These are phyloP conservation scores for Tylopilus intermedius DNA, from an alignment of 768 basidiomycete genomes.

Conservation along the genomic window DNA sequence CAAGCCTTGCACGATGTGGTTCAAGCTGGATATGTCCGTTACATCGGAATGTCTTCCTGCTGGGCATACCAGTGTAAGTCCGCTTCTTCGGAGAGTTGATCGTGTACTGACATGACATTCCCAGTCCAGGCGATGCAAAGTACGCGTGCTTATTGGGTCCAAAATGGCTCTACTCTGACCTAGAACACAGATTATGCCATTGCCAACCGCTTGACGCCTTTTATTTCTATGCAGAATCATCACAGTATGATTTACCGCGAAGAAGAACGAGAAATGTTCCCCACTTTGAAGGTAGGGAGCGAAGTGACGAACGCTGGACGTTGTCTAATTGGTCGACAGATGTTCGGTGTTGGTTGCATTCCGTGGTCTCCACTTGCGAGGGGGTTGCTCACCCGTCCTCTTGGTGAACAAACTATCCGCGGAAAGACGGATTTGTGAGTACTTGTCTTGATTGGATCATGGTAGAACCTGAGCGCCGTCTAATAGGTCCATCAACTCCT, in stretches of 20 bases:
- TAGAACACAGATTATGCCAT: conserved; percentile 34
- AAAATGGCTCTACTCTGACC: background rate
- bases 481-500: conserved; percentile 22
- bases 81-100: background rate
- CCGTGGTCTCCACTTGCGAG: conserved; percentile 43
- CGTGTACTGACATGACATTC: conserved; percentile 2
- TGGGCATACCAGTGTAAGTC: conserved; percentile 37
- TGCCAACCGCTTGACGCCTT: conserved; percentile 42
- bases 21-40: conserved; percentile 43
- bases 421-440: conserved; percentile 22
- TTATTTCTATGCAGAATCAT: conserved; percentile 65
- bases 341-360: conserved; percentile 42
- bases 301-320: too few relatives aligned
- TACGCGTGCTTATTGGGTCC: conserved; percentile 8
- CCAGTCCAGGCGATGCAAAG: conserved; percentile 39
- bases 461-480: background rate
- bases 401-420: conserved; percentile 27
- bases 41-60: conserved; percentile 42
- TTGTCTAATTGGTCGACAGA: background rate
- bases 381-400: conserved; percentile 33
- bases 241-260: conserved; percentile 55
- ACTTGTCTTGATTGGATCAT: background rate
- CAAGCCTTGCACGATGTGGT: conserved; percentile 49
- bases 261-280: conserved; percentile 58
- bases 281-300: conserved; percentile 32